A percentile compares a stretch with the other conserved stretches of the same genome.
phyloP scores from a whole-genome alignment of 805 yeast genomes.

The Candida anglica region DNA sequence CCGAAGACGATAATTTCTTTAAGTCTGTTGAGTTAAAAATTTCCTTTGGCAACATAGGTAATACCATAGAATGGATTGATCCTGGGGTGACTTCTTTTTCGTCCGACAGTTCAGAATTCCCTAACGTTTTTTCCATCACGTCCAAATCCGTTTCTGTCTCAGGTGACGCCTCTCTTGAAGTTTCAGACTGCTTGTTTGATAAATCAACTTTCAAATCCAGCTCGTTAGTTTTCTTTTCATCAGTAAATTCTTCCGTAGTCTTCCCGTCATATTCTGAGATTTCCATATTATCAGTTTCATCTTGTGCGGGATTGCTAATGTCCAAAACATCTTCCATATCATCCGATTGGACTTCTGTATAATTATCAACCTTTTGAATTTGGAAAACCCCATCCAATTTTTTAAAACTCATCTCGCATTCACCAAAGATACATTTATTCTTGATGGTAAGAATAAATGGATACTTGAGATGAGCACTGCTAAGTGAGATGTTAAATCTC shows the following conservation, averaged over 20 bases:
- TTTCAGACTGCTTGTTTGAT: not conserved
- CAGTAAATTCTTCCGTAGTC: not conserved
- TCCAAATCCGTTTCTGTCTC: slow-evolving; percentile 6
- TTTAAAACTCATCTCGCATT: slow-evolving; percentile 17
- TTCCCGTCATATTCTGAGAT: too few relatives aligned
- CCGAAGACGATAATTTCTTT: slow-evolving; percentile 11
- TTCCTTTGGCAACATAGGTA: slow-evolving; percentile 28
- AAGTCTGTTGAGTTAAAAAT: slow-evolving; percentile 12
- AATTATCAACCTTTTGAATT: slow-evolving; percentile 5
- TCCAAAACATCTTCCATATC: too few relatives aligned
- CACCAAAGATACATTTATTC: slow-evolving; percentile 15
- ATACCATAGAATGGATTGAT: slow-evolving; percentile 24
- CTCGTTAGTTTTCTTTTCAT: not conserved
- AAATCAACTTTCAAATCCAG: not conserved
- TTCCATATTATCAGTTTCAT: too few relatives aligned
- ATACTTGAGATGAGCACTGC: slow-evolving; percentile 26
- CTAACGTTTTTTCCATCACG: slow-evolving; percentile 4
- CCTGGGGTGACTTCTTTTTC: slow-evolving; percentile 6
- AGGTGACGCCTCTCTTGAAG: slow-evolving; percentile 1
- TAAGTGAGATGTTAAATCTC: slow-evolving; percentile 30
- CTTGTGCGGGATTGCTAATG: too few relatives aligned
- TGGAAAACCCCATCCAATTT: slow-evolving; percentile 19
- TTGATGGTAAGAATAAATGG: slow-evolving; percentile 28
- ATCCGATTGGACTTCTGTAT: too few relatives aligned
- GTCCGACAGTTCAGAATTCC: not conserved